These are phyloP conservation scores for Neurospora sp. DNA, from an alignment of 495 filamentous ascomycete genomes.

Conservation along the genomic window DNA sequence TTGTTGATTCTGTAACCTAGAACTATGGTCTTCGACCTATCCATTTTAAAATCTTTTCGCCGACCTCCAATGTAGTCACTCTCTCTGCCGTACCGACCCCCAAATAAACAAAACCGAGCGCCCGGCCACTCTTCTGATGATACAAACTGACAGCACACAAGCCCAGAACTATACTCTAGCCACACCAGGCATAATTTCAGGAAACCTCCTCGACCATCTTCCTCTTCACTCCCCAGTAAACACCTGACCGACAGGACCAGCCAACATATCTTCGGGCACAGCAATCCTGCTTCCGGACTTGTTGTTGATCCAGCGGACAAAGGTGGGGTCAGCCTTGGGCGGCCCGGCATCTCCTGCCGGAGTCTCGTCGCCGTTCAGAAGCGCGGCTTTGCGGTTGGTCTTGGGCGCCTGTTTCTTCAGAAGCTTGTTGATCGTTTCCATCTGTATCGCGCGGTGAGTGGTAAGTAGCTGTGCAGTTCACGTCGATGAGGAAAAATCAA, in stretches of 20 bases:
- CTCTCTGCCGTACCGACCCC: neutral
- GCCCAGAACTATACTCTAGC: neutral
- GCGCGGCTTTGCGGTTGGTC: conserved; percentile 44
- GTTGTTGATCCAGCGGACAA: conserved; percentile 71
- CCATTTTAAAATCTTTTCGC: neutral
- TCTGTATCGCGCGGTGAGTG: conserved; percentile 35
- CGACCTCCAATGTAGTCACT: neutral
- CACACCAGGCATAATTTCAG: neutral
- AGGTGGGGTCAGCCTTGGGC: conserved; percentile 52
- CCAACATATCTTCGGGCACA: conserved; percentile 78
- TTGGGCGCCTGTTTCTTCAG: conserved; percentile 94
- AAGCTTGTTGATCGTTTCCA: conserved; percentile 97
- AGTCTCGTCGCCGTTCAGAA: conserved; percentile 41
- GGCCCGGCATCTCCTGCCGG: conserved; percentile 28
- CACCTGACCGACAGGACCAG: conserved; percentile 52
- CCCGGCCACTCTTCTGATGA: neutral
- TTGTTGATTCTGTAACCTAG: neutral
- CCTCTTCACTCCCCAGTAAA: conserved; percentile 32
- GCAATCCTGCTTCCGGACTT: conserved; percentile 55
- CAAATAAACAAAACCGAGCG: neutral
- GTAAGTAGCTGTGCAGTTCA: neutral
- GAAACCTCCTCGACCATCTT: conserved; percentile 38
- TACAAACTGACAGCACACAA: neutral
- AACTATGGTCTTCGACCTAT: neutral
- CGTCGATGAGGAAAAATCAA: neutral